Evolutionary conservation across 23 red algal genomes (phyloP), one percentile per base, ranked within the genome.

Genomic region (Gracilaria caudata): DNA sequence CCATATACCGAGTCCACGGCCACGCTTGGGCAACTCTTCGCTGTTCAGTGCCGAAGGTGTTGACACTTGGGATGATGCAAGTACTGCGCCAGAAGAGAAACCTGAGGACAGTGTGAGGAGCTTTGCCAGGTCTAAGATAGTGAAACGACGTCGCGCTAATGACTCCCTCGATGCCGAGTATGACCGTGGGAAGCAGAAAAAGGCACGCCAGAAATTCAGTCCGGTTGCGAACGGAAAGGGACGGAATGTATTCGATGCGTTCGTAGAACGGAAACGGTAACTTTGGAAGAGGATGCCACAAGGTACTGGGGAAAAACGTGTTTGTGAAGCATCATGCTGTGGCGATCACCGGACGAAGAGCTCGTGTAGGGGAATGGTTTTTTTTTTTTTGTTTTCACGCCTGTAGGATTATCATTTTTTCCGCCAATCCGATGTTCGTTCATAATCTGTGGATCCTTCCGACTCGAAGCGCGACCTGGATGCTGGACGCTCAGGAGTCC

Each of bases 81-180:
- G 20, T 23, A 0, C 45, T 43, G 54, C 53, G 16, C 35, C 12
- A 29, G 51, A 29, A 8, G 41, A 72, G 23, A 40, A 72, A 7
- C 25, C 14, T 17, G 57, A 39, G 16, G 57, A 58, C 19, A 66
- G 28, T 23, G 33, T 23, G 7, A 66, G 37, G 59, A 63, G 55
- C 32, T 70, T 57, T 25, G 23, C 35, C 34, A 25, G 82, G 28
- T 39, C 34, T 7, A 73, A 75, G 20, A 86, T 73, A 54, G 68
- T 60, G 30, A 89, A 89, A 43, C 28, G 86, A 55, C 64, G 60
- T 24, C 70, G 86, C 17, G 86, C 73, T 11, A 35, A 80, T 12
- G 86, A 89, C 76, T 72, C 51, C 4, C 53, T 65, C 23, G 86
- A 89, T 35, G 54, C 47, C 13, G 86, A 89, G 25, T 89, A 89